Evolutionary conservation across 2,329 filamentous ascomycete genomes (phyloP), one percentile per base, ranked within the genome.

Genomic region (Fusarium buharicum): DNA sequence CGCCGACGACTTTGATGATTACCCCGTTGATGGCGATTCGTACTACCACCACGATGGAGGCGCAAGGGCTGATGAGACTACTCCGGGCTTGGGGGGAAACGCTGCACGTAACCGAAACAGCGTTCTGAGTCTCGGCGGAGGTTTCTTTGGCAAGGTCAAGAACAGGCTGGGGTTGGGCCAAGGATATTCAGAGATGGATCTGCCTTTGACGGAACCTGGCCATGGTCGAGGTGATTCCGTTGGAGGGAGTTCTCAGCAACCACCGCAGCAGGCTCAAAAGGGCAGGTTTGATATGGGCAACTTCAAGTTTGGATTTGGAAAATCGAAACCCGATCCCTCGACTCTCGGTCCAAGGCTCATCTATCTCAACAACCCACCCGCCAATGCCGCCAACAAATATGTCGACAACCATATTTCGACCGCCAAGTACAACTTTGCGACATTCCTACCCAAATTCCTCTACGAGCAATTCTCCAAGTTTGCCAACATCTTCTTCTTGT

Each of bases 391-490:
- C 46, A 94, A 93, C 81, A 96, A 94, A 76, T 98, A 95, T 76
- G 86, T 93, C 74, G 91, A 96, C 84, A 99, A 99, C 74, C 93
- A 98, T 76, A 90, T 99, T 62, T 98, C 94, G 37, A 99, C 95
- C 6, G 90, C 95, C 63, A 99, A 99, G 78, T 99, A 99, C 85
- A 99, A 98, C 76, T 71, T 92, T 72, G 83, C 91, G 50, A 97
- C 93, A 17, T 99, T 99, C 76, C 74, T 98, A 16, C 95, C 95
- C 46, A 99, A 99, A 77, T 99, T 99, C 78, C 82, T 99, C 53
- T 93, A 94, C 76, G 95, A 99, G 77, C 95, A 99, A 75, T 99
- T 99, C 79, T 97, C 93, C 60, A 99, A 97, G 82, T 97, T 97
- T 77, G 95, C 95, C 81, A 99, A 99, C 78, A 79, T 99, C 73